A percentile compares a stretch with the other conserved stretches of the same genome.
These are phyloP conservation scores for Exophiala spinifera DNA, from an alignment of 2,329 filamentous ascomycete genomes.

Conservation along the genomic window DNA sequence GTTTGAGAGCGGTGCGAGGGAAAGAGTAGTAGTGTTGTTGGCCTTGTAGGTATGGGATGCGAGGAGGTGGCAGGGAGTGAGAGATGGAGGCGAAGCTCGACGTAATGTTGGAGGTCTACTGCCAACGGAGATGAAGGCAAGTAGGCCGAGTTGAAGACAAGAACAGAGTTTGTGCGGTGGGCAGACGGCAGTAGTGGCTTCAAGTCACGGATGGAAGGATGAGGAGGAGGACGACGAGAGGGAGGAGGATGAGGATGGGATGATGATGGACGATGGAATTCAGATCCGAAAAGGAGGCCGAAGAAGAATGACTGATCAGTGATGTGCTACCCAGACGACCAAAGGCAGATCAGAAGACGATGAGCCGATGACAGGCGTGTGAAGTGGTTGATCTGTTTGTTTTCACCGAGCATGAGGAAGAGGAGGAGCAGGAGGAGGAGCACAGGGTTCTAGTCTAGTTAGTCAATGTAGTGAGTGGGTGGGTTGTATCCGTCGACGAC, in stretches of 20 bases:
- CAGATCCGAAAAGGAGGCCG: not conserved
- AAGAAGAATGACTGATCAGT: not conserved
- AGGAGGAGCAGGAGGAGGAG: too few species aligned
- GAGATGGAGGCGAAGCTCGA: too few species aligned
- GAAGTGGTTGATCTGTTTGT: too few species aligned
- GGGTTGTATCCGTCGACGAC: too few species aligned
- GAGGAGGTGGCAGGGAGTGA: not conserved
- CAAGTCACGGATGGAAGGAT: too few species aligned
- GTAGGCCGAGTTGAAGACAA: conserved; percentile 3
- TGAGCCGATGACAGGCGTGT: too few species aligned
- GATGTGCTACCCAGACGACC: not conserved
- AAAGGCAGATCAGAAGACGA: not conserved
- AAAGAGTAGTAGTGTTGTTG: not conserved
- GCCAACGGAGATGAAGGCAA: not conserved
- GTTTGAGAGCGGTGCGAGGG: not conserved
- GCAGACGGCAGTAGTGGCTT: too few species aligned
- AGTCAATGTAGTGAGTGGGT: too few species aligned
- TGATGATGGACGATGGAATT: not conserved
- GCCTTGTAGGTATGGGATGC: not conserved
- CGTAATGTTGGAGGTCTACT: not conserved
- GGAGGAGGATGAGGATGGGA: not conserved
- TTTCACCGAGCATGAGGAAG: too few species aligned
- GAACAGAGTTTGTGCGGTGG: too few species aligned
- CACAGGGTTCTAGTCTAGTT: too few species aligned
- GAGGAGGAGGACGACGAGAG: too few species aligned